Evolutionary conservation across 1,284 basidiomycete species (phyloP), one percentile per base, ranked within the genome.

Genomic region (Cerrena zonata): DNA sequence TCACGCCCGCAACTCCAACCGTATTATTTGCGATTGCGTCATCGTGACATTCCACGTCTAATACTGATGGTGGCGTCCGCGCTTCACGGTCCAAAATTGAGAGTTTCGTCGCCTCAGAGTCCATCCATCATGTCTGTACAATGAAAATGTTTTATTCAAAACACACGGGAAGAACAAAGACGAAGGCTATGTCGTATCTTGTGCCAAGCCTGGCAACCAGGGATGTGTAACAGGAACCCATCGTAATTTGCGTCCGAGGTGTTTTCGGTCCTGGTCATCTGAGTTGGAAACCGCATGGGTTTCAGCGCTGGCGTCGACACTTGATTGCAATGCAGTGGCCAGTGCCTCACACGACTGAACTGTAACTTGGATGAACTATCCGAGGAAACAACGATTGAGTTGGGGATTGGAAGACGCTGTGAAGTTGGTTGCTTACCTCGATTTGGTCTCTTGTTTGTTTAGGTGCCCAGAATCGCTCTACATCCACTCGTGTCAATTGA

Each of bases 211-310:
- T 23, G 70, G 71, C 52, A 77, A 74, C 76, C 75, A 78, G 1
- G 74, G 74, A 56, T 76, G 70, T 4, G 66, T 58, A 15, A 63
- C 61, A 0, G 68, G 62, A 57, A 75, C 68, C 75, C 75, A 78
- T 23, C 54, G 65, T 55, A 78, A 54, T 13, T 50, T 58, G n/a
- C n/a, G n/a, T n/a, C n/a, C n/a, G n/a, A n/a, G n/a, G n/a, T n/a
- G n/a, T n/a, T n/a, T n/a, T n/a, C n/a, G n/a, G n/a, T n/a, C n/a
- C n/a, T n/a, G n/a, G n/a, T n/a, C n/a, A n/a, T n/a, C n/a, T n/a
- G n/a, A n/a, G n/a, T n/a, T n/a, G n/a, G n/a, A n/a, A n/a, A n/a
- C n/a, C n/a, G n/a, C n/a, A n/a, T n/a, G n/a, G n/a, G n/a, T n/a
- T n/a, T n/a, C n/a, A n/a, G n/a, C n/a, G n/a, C n/a, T n/a, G n/a